A percentile compares a stretch with the other conserved stretches of the same genome.
Conservation (phyloP, 257 asterid species). For the Gardenia jasminoides region DNA sequence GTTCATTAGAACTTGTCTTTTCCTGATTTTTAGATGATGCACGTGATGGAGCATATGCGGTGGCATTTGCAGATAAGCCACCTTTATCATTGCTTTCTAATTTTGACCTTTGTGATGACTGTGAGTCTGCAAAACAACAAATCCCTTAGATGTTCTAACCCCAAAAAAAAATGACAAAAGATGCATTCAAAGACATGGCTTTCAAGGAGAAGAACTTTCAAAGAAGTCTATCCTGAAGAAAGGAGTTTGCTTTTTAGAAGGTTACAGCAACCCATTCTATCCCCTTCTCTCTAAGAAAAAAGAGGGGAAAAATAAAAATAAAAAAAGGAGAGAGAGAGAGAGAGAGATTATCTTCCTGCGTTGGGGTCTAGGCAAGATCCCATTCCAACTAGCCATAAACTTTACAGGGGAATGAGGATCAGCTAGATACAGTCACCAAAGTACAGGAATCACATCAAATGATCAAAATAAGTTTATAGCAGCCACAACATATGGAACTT, state of each 20-base stretch:
- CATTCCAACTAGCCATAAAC: neutral
- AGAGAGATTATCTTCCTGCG: neutral
- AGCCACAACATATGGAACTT: neutral
- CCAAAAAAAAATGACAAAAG: neutral
- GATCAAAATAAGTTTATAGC: neutral
- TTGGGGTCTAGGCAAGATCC: neutral
- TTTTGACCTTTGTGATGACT: slow-evolving; percentile 32
- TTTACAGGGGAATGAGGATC: neutral
- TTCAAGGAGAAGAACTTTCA: neutral
- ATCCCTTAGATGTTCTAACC: neutral
- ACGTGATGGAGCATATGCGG: slow-evolving; percentile 51
- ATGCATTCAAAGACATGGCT: neutral
- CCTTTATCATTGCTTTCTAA: slow-evolving; percentile 46
- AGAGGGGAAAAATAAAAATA: neutral
- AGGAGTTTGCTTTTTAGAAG: neutral
- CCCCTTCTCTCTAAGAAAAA: neutral
- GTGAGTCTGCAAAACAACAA: slow-evolving; percentile 36
- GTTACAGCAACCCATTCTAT: neutral
- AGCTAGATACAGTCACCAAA: neutral
- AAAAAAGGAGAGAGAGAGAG: neutral
- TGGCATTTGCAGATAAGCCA: slow-evolving; percentile 58
- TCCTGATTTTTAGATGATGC: slow-evolving; percentile 54
- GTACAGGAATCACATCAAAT: neutral
- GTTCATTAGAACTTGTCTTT: slow-evolving; percentile 44
- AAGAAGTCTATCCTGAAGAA: neutral